A percentile compares a stretch with the other conserved stretches of the same genome.
phyloP scores from a whole-genome alignment of 2,329 filamentous ascomycete species.

The Coniochaeta sp. region DNA sequence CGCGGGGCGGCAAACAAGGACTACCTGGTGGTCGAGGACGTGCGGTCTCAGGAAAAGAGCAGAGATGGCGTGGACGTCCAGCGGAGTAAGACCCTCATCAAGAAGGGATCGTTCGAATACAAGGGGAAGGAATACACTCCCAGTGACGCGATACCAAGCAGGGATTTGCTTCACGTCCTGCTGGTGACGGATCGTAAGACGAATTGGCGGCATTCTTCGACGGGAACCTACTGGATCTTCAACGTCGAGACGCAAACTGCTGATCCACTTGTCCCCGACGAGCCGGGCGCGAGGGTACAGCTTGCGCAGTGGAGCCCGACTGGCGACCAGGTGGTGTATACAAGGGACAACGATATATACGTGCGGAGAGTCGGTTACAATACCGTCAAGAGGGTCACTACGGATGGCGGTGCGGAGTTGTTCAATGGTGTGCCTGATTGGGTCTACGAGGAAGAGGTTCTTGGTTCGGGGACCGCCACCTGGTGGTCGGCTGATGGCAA shows the following conservation, averaged over 20 bases:
- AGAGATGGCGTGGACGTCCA: conserved; percentile 27
- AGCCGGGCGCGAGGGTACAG: conserved; percentile 63
- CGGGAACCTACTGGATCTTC: conserved; percentile 83
- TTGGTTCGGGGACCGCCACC: conserved; percentile 70
- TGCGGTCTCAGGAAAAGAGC: conserved; percentile 47
- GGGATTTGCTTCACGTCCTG: conserved; percentile 78
- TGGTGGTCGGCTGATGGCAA: conserved; percentile 95
- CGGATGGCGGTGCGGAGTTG: conserved; percentile 76
- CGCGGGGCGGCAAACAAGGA: conserved; percentile 56
- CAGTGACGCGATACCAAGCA: conserved; percentile 64
- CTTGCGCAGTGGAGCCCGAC: conserved; percentile 84
- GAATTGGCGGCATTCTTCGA: conserved; percentile 88
- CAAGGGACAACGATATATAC: conserved; percentile 83
- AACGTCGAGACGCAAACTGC: conserved; percentile 75
- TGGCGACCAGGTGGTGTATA: conserved; percentile 84
- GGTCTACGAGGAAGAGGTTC: conserved; percentile 88
- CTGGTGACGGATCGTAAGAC: conserved; percentile 64
- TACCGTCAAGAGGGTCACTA: conserved; percentile 66
- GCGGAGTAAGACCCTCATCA: conserved; percentile 67
- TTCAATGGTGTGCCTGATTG: conserved; percentile 98
- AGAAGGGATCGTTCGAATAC: conserved; percentile 55
- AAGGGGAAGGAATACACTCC: conserved; percentile 50
- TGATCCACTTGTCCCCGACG: conserved; percentile 67
- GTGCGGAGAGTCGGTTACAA: conserved; percentile 57
- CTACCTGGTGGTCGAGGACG: conserved; percentile 82